Evolutionary conservation across 2,329 filamentous ascomycete species (phyloP), one percentile per base, ranked within the genome.

Genomic region (Trichophyton rubrum): DNA sequence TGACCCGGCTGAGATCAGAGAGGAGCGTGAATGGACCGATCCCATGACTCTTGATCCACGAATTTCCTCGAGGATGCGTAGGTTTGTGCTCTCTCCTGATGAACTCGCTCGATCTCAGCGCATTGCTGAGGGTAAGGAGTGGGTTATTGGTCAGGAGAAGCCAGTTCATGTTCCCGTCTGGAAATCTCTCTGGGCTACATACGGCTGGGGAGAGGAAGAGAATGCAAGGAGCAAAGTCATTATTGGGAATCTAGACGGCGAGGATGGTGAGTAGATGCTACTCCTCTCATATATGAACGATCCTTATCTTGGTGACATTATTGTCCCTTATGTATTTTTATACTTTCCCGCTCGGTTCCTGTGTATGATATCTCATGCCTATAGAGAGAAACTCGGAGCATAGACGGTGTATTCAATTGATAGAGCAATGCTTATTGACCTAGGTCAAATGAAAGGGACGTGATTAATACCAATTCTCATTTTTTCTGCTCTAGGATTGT

Each of bases 1-100:
- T 59, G 72, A 77, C 58, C 75, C 75, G 62, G 77, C 77, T 43
- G 35, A 77, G 79, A 55, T 55, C 51, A 55, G 51, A 60, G 79
- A 78, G 64, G 88, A 91, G 73, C 83, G 82, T 67, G 85, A 91
- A 57, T 96, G 89, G 88, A 73, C 87, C 7, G 83, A 86, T 59
- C 82, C 85, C 9, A 77, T 96, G 59, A 84, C 88, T 1, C 71
- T 96, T 8, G 91, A 99, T 70, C 75, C 83, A 11, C 82, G 91
- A 41, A 85, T 96, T 63, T 82, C 82, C 3, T 79, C 80, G 68
- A 84, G 89, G 59, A 96, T 97, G 92, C 81, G 87, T 61, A 83
- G 82, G 59, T 95, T 93, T 68, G 81, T 87, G 69, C 75, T 96
- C 24, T 77, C 74, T 11, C 75, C 82, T 0, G 87, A 88, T 62